Evolutionary conservation across 805 yeast genomes (phyloP), one percentile per base, ranked within the genome.

Genomic region (Pichia californica): DNA sequence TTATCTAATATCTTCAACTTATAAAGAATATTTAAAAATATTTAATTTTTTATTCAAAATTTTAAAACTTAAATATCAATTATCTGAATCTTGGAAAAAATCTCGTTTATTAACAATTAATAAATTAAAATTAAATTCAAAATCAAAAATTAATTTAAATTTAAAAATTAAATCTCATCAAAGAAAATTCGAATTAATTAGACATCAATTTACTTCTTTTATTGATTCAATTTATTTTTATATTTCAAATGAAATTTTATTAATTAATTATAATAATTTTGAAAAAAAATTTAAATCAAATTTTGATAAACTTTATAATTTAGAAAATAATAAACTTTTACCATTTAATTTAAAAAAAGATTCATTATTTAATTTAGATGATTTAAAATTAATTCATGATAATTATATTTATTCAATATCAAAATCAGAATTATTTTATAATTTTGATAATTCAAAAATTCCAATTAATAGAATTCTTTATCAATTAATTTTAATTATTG

Each of bases 41-140:
- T 93, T 91, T 68, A 87, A 88, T 53, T 86, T 88, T 55, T 61
- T 93, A 32, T 86, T 96, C 88, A 76, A 83, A 51, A 64, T 91
- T 19, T 77, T 81, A 47, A 81, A 86, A 49, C 71, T 81, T 14
- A 72, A 74, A 16, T 71, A 66, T 52, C 64, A 77, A 43, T 66
- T 84, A 45, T 70, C 71, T 41, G 51, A 52, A 5, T 66, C 69
- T 21, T 79, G 83, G 86, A 56, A 58, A 25, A 55, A 61, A 18
- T 59, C 63, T 14, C 36, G 20, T 20, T 23, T 23, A 23, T n/a
- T n/a, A n/a, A n/a, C n/a, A 56, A 38, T 27, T 68, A n/a, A 49
- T 59, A 13, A 57, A 62, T 48, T 51, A 57, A 35, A 45, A 40
- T 14, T 20, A 50, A 18, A 48, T 51, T 20, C 13, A 23, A 23